Percentiles rank a stretch among this genome's conserved stretches.
Conservation (phyloP, 2,329 filamentous ascomycete species). For the Fusarium nodosum region DNA sequence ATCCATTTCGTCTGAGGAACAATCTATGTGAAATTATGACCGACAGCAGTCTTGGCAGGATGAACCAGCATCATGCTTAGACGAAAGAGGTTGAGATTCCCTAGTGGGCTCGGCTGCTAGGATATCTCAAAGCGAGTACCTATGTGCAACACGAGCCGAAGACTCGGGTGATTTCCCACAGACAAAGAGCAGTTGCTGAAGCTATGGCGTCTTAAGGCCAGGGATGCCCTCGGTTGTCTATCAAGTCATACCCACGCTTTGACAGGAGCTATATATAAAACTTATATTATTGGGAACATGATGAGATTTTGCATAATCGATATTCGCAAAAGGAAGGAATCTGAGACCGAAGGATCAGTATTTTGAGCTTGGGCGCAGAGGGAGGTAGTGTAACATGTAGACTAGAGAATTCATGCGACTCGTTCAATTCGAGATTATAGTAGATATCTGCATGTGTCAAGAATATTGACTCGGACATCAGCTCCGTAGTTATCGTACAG, state of each 20-base stretch:
- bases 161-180: not conserved
- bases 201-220: constrained; percentile 7
- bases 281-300: constrained; percentile 3
- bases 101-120: not conserved
- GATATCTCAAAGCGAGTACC: not conserved
- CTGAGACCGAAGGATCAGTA: constrained; percentile 16
- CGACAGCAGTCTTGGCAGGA: not conserved
- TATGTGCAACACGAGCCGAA: not conserved
- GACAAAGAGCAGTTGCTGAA: not conserved
- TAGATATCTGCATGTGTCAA: not conserved
- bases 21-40: constrained; percentile 16
- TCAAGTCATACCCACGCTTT: constrained; percentile 2
- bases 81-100: not conserved
- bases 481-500: not conserved
- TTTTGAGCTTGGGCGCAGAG: not conserved
- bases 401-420: constrained; percentile 2
- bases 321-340: constrained; percentile 2
- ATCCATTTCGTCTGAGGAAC: constrained; percentile 7
- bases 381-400: not conserved
- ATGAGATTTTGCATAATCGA: constrained; percentile 6
- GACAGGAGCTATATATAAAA: constrained; percentile 11
- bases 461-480: not conserved
- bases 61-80: not conserved
- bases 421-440: not conserved
- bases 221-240: constrained; percentile 5